phyloP scores from a whole-genome alignment of 352 stramenopile species.

The Bremia lactucae region DNA sequence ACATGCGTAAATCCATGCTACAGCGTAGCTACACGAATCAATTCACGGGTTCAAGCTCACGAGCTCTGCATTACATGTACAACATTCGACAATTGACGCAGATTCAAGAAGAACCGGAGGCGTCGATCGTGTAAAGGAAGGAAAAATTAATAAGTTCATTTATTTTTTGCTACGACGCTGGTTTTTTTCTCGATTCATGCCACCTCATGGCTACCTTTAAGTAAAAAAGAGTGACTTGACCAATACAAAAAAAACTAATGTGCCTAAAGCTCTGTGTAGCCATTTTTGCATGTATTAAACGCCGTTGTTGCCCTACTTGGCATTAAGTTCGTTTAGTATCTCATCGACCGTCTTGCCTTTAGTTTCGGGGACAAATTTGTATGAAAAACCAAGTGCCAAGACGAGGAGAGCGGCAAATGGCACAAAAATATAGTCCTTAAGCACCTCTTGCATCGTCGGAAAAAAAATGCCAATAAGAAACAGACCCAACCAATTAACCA shows the following conservation, averaged over 20 bases:
- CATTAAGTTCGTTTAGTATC: conserved; percentile 41
- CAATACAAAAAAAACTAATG: too few species aligned
- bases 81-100: conserved; percentile 3
- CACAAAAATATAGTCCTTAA: conserved; percentile 83
- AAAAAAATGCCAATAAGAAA: conserved; percentile 92
- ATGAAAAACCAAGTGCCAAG: conserved; percentile 54
- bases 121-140: conserved; percentile 4
- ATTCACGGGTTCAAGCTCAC: conserved; percentile 7
- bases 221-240: too few species aligned
- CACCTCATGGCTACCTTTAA: too few species aligned
- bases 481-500: conserved; percentile 90
- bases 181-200: too few species aligned
- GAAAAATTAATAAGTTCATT: background rate
- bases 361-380: conserved; percentile 85
- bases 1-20: conserved; percentile 1
- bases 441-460: conserved; percentile 73
- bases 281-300: too few species aligned
- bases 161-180: too few species aligned
- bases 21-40: conserved; percentile 8
- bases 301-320: too few species aligned
- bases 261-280: too few species aligned
- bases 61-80: conserved; percentile 11
- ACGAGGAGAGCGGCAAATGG: conserved; percentile 80
- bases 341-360: conserved; percentile 74
- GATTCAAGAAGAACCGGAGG: conserved; percentile 1